Conservation (phyloP, 768 basidiomycete genomes). For the Termitomyces sp. region DNA sequence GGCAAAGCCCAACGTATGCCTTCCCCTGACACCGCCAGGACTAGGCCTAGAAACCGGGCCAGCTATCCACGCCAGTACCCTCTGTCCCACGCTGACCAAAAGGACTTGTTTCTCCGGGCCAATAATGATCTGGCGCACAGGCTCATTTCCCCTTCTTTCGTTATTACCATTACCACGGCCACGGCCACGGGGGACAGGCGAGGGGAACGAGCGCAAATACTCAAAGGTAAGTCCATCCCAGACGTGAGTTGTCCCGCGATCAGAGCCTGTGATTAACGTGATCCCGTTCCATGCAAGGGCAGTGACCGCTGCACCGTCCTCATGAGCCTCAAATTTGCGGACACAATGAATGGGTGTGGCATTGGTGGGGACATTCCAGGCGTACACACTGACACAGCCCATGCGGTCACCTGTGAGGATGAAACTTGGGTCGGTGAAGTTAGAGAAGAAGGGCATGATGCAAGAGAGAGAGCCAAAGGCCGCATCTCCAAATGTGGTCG, state of each 20-base stretch:
- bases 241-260: constrained; percentile 48
- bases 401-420: constrained; percentile 60
- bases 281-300: constrained; percentile 55
- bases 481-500: constrained; percentile 43
- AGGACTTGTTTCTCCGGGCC: constrained; percentile 47
- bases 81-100: constrained; percentile 53
- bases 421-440: constrained; percentile 32
- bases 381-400: constrained; percentile 59
- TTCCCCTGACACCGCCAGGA: constrained; percentile 27
- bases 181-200: constrained; percentile 33
- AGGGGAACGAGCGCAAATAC: constrained; percentile 47
- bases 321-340: constrained; percentile 56
- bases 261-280: constrained; percentile 63
- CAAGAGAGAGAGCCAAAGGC: constrained; percentile 45
- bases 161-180: constrained; percentile 8
- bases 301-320: constrained; percentile 53
- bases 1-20: constrained; percentile 18
- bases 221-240: constrained; percentile 66
- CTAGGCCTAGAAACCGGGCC: constrained; percentile 31
- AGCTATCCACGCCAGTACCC: constrained; percentile 65
- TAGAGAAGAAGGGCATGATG: constrained; percentile 43
- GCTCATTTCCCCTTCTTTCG: constrained; percentile 28
- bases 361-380: constrained; percentile 29
- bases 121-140: constrained; percentile 53
- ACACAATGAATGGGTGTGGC: constrained; percentile 23